Evolutionary conservation across 2,329 filamentous ascomycete genomes (phyloP).

Genomic region (Neurospora sp.): DNA sequence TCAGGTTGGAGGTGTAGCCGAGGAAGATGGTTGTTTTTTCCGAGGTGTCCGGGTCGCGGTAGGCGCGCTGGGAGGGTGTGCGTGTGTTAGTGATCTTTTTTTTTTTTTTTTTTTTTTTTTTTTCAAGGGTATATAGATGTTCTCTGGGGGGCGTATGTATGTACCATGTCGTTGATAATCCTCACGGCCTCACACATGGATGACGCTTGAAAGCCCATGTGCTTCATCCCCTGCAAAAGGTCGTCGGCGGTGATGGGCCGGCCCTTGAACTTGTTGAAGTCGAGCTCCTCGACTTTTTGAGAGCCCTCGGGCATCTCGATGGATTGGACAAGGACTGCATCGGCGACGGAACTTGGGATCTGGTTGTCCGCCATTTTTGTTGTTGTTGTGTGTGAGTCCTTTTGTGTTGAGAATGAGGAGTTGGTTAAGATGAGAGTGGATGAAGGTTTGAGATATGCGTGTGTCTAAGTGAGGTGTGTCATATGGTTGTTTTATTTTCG

Average conservation of each 20-base stretch:
- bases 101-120: conserved; percentile 4
- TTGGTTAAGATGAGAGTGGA: neutral
- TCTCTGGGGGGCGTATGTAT: conserved; percentile 15
- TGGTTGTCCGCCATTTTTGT: conserved; percentile 26
- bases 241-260: conserved; percentile 76
- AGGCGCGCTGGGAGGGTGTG: conserved; percentile 47
- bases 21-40: conserved; percentile 88
- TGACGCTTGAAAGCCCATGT: conserved; percentile 67
- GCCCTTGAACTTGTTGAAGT: conserved; percentile 74
- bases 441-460: neutral
- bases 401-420: neutral
- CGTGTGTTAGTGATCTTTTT: conserved; percentile 13
- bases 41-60: conserved; percentile 69
- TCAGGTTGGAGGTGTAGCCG: conserved; percentile 94
- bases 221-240: conserved; percentile 67
- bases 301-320: conserved; percentile 69
- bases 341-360: conserved; percentile 54
- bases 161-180: conserved; percentile 93
- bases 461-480: neutral
- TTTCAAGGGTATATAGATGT: neutral
- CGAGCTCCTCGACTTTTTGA: conserved; percentile 78
- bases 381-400: neutral
- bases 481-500: neutral
- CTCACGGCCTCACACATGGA: conserved; percentile 77
- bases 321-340: conserved; percentile 78